Evolutionary conservation across 352 stramenopile genomes (phyloP), one percentile per base, ranked within the genome.

Genomic region (Thraustochytrium aureum): DNA sequence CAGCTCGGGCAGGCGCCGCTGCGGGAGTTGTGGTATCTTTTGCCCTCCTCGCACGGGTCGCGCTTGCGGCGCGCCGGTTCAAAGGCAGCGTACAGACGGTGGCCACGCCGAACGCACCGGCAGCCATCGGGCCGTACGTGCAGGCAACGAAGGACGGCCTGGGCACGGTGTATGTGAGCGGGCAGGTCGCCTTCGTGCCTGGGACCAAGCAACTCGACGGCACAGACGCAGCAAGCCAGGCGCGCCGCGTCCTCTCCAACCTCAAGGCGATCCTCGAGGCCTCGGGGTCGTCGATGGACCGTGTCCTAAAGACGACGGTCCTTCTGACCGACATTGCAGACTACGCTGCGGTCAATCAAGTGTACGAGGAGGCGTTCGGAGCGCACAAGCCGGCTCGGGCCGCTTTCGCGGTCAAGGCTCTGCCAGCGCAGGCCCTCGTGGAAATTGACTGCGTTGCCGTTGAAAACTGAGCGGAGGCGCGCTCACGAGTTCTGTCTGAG

Each of bases 241-340:
- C 74, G 2, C 30, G n/a, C 14, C 86, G 85, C 42, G 72, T 75
- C 14, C 61, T 88, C 17, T 72, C 83, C 30, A 88, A 88, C 75
- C 60, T 88, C 56, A 50, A 72, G 47, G 86, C 83, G 41, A 85
- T 88, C 7, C 59, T 88, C 7, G 82, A 86, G 50, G 74, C 60
- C 35, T 74, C 74, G 41, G 86, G 86, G 38, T 82, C 69, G 26
- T 83, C 74, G 3, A 41, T 84, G 42, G 38, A 84, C 38, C 74
- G 85, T 38, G 83, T 87, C 12, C 81, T 87, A 38, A 86, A 86
- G 72, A 87, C 83, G 26, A 87, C 86, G 22, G 85, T 88, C 14
- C 84, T 88, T 35, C 45, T 86, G 14, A 42, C 50, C 22, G 76
- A 85, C 67, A 84, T 88, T 26, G 61, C 26, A 2, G 83, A 88